phyloP scores from a whole-genome alignment of 78 protist species.

The Emiliania huxleyi region DNA sequence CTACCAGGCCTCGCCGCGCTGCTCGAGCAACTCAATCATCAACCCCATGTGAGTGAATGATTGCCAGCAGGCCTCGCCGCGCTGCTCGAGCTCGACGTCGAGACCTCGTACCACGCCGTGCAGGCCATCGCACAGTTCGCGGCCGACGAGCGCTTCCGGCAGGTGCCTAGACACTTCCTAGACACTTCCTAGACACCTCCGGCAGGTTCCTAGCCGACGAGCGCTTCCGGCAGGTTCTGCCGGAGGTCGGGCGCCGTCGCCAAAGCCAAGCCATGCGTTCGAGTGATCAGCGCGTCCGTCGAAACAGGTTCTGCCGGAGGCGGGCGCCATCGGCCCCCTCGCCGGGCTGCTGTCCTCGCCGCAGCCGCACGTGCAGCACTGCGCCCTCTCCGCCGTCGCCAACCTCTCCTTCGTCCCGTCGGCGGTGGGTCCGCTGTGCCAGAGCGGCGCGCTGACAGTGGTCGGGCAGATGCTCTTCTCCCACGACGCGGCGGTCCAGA shows the following conservation, averaged over 20 bases:
- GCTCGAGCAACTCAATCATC: too few relatives aligned
- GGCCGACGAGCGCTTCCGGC: not conserved
- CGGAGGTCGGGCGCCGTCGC: too few relatives aligned
- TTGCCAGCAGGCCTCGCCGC: too few relatives aligned
- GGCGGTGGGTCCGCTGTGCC: not conserved
- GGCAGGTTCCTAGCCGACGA: too few relatives aligned
- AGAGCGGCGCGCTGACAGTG: not conserved
- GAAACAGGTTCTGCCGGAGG: too few relatives aligned
- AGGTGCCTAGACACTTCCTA: too few relatives aligned
- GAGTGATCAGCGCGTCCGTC: too few relatives aligned
- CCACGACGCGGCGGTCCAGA: not conserved
- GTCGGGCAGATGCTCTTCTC: not conserved
- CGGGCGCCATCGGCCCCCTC: not conserved
- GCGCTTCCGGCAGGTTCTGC: too few relatives aligned
- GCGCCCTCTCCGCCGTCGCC: conserved; percentile 16
- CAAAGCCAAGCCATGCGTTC: too few relatives aligned
- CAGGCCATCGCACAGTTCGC: not conserved
- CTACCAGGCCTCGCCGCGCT: not conserved
- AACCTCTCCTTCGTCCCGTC: not conserved
- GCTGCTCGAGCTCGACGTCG: not conserved
- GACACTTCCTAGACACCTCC: too few relatives aligned
- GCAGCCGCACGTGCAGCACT: not conserved
- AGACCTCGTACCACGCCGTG: not conserved
- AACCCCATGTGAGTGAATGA: too few relatives aligned
- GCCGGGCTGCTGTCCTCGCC: not conserved